Evolutionary conservation across 805 yeast species (phyloP).

Genomic region (Candida dendrica): DNA sequence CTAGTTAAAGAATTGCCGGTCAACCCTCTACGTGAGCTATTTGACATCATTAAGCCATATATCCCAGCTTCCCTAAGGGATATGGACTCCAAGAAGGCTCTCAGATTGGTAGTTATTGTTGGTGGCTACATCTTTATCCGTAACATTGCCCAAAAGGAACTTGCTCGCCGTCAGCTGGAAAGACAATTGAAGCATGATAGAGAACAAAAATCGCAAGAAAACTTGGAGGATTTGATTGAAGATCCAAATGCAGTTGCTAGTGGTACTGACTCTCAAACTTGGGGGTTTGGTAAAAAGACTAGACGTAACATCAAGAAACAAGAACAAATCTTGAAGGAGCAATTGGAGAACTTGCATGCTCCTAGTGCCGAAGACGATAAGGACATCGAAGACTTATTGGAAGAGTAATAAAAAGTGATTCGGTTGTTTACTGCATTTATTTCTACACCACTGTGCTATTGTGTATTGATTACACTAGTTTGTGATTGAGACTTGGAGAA

Average conservation of each 20-base stretch:
- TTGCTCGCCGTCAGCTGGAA: slow-evolving; percentile 50
- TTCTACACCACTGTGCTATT: too few species aligned
- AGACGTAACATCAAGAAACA: slow-evolving; percentile 51
- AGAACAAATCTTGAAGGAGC: slow-evolving; percentile 45
- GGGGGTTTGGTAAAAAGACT: slow-evolving; percentile 81
- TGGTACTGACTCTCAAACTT: slow-evolving; percentile 34
- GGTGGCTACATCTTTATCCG: slow-evolving; percentile 59
- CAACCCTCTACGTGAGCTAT: not conserved
- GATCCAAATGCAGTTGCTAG: slow-evolving; percentile 31
- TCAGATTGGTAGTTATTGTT: slow-evolving; percentile 43
- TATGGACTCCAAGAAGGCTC: slow-evolving; percentile 37
- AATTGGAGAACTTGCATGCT: slow-evolving; percentile 36
- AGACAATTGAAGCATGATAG: slow-evolving; percentile 44
- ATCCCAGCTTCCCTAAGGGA: slow-evolving; percentile 24
- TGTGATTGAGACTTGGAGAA: too few species aligned
- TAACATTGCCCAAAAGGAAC: slow-evolving; percentile 46
- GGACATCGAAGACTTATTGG: slow-evolving; percentile 63
- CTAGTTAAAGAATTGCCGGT: not conserved
- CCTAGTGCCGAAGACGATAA: slow-evolving; percentile 49
- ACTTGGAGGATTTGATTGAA: slow-evolving; percentile 25
- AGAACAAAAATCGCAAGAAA: slow-evolving; percentile 29
- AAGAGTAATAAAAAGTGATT: slow-evolving; percentile 30
- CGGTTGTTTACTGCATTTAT: not conserved
- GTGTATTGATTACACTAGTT: not conserved
- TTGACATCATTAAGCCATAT: slow-evolving; percentile 4